A percentile compares a stretch with the other conserved stretches of the same genome.
These are phyloP conservation scores for Exophiala sp. DNA, from an alignment of 2,329 filamentous ascomycete genomes.

Conservation along the genomic window DNA sequence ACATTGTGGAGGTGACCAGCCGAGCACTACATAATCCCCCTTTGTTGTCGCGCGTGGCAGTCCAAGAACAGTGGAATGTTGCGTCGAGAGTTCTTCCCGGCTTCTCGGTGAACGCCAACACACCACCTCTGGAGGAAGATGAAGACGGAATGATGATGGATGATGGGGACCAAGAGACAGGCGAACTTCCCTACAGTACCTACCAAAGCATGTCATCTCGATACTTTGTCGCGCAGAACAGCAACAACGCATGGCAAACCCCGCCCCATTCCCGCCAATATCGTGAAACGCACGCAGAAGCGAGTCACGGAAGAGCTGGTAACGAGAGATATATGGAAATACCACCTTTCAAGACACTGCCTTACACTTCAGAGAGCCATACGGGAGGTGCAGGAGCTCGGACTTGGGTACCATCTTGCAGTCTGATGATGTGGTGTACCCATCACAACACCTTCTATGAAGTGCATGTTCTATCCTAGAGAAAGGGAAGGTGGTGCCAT, in stretches of 20 bases:
- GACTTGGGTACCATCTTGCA: conserved; percentile 22
- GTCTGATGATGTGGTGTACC: conserved; percentile 21
- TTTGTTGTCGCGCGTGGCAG: not conserved
- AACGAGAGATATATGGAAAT: conserved; percentile 24
- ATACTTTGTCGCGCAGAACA: conserved; percentile 20
- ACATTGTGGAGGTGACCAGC: conserved; percentile 23
- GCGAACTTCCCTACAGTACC: conserved; percentile 17
- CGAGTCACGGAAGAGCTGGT: conserved; percentile 6
- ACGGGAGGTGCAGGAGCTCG: conserved; percentile 14
- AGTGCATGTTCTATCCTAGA: conserved; percentile 19
- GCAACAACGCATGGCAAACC: conserved; percentile 18
- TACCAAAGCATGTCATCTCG: conserved; percentile 21
- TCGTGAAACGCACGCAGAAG: conserved; percentile 15
- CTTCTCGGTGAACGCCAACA: conserved; percentile 6
- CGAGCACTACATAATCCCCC: conserved; percentile 10
- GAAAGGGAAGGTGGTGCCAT: not conserved
- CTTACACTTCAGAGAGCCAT: conserved; percentile 19
- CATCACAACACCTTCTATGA: conserved; percentile 24
- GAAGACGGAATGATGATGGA: conserved; percentile 11
- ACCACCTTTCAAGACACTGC: conserved; percentile 21
- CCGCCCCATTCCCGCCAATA: conserved; percentile 22
- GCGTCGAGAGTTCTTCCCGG: not conserved
- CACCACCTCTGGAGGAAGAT: conserved; percentile 15
- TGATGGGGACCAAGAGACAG: conserved; percentile 2
- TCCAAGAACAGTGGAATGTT: conserved; percentile 19